Evolutionary conservation across 495 filamentous ascomycete genomes (phyloP), one percentile per base, ranked within the genome.

Genomic region (Hapsidospora chrysogenum): DNA sequence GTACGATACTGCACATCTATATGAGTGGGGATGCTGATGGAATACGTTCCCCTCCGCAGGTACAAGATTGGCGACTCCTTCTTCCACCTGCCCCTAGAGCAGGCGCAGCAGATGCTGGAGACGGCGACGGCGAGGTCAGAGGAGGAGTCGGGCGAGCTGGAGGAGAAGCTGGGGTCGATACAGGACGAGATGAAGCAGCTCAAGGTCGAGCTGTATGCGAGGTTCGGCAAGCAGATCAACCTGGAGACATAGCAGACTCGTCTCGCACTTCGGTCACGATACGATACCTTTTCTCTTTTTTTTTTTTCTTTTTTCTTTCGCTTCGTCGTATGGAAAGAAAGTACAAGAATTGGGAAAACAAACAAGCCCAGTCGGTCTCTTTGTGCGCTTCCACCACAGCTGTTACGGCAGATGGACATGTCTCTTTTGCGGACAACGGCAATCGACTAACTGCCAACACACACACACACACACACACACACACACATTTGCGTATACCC

Each of bases 41-140:
- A 40, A 34, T 19, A 34, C 9, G 11, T 26, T 11, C 23, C 23
- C 23, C 6, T 6, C 23, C 23, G 23, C 23, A 96, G 87, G 9
- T 96, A 95, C 62, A 92, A 92, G 62, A 82, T 97, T 37, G 89
- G 89, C 26, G 92, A 97, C 53, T 76, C 85, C 17, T 97, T 96
- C 64, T 70, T 96, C 48, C 80, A 82, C 22, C 59, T 97, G 10
- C 79, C 84, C 1, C 65, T 92, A 10, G 48, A 69, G 17, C 80
- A 96, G 45, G 87, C 85, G 9, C 85, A 93, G 51, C 70, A 84
- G 37, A 63, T 94, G 49, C 76, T 97, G 6, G 60, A 75, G 9
- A 53, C 70, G 11, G 80, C 80, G 2, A 74, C 74, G 2, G 68
- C 77, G 38, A 64, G 65, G 46, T 74, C 92, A 32, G 78, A 89